Evolutionary conservation across 108 stramenopile genomes (phyloP).

Genomic region (Cyclostephanos invisitatus): DNA sequence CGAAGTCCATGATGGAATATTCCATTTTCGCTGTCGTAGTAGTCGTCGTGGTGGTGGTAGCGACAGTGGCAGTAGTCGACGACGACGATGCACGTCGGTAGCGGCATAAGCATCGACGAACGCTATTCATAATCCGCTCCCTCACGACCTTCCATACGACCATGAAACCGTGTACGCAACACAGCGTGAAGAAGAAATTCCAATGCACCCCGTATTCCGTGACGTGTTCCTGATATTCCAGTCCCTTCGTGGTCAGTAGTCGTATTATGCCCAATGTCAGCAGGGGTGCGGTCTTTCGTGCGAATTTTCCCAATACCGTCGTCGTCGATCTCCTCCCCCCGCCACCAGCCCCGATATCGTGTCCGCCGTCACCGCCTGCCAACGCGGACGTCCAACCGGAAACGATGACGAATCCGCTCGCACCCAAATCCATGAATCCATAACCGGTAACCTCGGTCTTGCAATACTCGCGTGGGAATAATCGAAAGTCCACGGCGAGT

Average conservation of each 20-base stretch:
- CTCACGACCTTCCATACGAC: constrained; percentile 34
- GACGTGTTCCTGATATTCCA: constrained; percentile 94
- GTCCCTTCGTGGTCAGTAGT: constrained; percentile 69
- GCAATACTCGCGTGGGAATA: constrained; percentile 92
- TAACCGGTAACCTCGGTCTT: constrained; percentile 93
- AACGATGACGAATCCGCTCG: constrained; percentile 86
- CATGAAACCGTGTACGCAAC: constrained; percentile 36
- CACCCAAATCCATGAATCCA: constrained; percentile 96
- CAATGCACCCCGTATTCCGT: constrained; percentile 98
- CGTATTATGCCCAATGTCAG: constrained; percentile 71
- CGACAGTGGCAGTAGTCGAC: no score
- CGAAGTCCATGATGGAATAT: constrained; percentile 6
- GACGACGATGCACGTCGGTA: background rate
- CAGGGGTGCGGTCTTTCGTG: constrained; percentile 61
- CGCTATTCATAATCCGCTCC: no score
- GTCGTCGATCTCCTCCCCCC: background rate
- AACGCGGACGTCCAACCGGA: constrained; percentile 65
- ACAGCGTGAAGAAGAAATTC: constrained; percentile 98
- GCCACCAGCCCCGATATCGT: background rate
- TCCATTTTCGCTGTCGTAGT: no score
- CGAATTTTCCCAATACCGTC: constrained; percentile 15
- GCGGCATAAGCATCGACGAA: no score
- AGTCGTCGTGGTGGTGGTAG: background rate
- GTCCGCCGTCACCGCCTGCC: background rate
- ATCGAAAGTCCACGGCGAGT: constrained; percentile 88